Evolutionary conservation across 2,329 filamentous ascomycete genomes (phyloP), one percentile per base, ranked within the genome.

Genomic region (Aspergillus ochraceus): DNA sequence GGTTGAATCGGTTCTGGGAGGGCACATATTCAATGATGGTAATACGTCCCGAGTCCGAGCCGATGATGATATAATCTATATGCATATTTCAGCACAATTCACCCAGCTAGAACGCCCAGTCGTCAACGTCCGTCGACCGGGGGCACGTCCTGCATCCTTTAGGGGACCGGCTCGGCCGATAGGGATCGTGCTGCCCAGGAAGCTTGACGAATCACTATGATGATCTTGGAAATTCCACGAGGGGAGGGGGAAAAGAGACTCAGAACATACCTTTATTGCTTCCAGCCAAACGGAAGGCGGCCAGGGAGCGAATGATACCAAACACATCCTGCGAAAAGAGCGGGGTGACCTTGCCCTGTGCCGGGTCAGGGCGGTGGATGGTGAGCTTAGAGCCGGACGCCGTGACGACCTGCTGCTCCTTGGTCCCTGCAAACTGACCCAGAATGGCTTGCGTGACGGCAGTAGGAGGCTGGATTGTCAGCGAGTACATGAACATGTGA

Each of bases 401-500:
- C 29, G 93, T 94, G 75, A 97, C 87, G 74, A 99, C 97, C 79
- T 97, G 93, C 83, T 99, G 95, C 79, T 97, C 94, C 80, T 94
- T 96, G 65, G 92, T 97, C 67, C 94, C 93, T 61, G 92, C 89
- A 79, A 98, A 98, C 80, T 98, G 94, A 69, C 95, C 96, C 61
- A 97, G 85, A 66, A 97, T 90, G 65, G 95, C 93, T 79, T 96
- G 90, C 54, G 90, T 92, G 71, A 97, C 88, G 61, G 92, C 90
- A 67, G 92, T 93, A 36, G 95, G 91, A 69, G 91, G 90, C 79
- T 97, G 92, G 72, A 99, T 89, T 68, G 95, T 98, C 81, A 99
- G 84, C 72, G 92, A 95, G 82, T 99, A 99, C 81, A 99, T 88
- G 77, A 97, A 97, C 92, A 97, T 96, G 77, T 94, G 94, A 67